Conservation (phyloP, 2,329 filamentous ascomycete species). For the Colletotrichum eremochloae region DNA sequence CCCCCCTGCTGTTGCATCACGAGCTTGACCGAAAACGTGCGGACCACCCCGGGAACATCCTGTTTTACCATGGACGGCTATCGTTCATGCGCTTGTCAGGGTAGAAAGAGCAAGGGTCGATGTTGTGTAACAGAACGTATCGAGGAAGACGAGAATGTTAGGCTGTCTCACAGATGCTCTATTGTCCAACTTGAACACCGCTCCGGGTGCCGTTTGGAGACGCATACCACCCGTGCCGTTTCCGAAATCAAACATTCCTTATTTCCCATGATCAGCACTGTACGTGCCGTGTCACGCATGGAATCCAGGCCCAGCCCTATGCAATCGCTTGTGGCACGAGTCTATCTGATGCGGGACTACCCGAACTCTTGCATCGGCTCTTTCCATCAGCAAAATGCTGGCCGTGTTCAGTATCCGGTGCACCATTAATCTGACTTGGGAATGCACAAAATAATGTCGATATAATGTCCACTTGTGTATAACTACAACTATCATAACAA, state of each 20-base stretch:
- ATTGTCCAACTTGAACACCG: too few species aligned
- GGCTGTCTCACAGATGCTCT: background rate
- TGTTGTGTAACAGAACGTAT: background rate
- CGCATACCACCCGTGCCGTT: background rate
- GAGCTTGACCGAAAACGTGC: constrained; percentile 21
- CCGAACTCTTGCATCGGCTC: background rate
- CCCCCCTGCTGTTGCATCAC: background rate
- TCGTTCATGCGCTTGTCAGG: background rate
- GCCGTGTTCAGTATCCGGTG: background rate
- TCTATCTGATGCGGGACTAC: background rate
- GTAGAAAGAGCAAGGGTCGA: background rate
- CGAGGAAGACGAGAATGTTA: background rate
- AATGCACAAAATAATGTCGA: background rate
- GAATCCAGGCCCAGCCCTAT: background rate
- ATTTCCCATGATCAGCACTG: too few species aligned
- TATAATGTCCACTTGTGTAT: background rate
- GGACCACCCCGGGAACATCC: background rate
- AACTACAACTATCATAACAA: background rate
- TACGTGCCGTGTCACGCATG: background rate
- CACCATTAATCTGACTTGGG: too few species aligned
- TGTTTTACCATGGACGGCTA: background rate
- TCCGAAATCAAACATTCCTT: too few species aligned
- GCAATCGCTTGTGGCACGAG: background rate
- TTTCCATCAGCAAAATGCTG: background rate
- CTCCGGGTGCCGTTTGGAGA: too few species aligned